Base-by-base conservation (phyloP, 148 eudicot genomes). In the Camellia granthamiana region DNA sequence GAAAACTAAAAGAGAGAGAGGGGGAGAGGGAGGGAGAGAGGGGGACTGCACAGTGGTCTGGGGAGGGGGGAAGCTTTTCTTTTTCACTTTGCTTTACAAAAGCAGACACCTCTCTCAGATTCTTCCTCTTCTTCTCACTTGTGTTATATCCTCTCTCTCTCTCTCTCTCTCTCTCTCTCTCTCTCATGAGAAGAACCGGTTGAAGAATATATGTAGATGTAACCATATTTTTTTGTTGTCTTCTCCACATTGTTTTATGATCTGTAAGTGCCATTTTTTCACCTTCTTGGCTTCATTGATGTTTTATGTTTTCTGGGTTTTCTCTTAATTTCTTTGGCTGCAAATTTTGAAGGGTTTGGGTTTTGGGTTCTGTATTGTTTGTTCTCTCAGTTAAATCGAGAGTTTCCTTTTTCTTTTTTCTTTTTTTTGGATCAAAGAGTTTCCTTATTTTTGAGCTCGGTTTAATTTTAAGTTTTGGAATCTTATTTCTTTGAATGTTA, bases 11-110 rank as follows among this genome's bases (percentile, higher is more conserved):
- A 63, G 15, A 46, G 61, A 43, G 78, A 7, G 71, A 38, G 66
- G 9, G 79, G 0, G 1, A n/a, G n/a, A n/a, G n/a, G n/a, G 15
- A 46, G 61, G 19, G 78, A 7, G 71, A 38, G 66, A 15, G 79
- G 0, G 1, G 21, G 52, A 0, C 14, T 6, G 3, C 16, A 38
- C 6, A 66, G 15, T 19, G 44, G 16, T 7, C 38, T 10, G 61
- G 51, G 66, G 64, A 7, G 55, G 2, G 21, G 18, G 74, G 14
- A 43, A 67, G 12, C 75, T 78, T 79, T 79, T 71, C 74, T 56
- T 74, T 78, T 71, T 58, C 78, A 64, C 69, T 72, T 60, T 79
- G 78, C 87, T 81, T 84, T 81, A 60, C 52, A 77, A 84, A 84
- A 81, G 87, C 74, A 81, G 81, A 61, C 69, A 49, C 63, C 78